Evolutionary conservation across 371 early-diverging fungal species (phyloP), one percentile per base, ranked within the genome.

Genomic region (Choanephora cucurbitarum): DNA sequence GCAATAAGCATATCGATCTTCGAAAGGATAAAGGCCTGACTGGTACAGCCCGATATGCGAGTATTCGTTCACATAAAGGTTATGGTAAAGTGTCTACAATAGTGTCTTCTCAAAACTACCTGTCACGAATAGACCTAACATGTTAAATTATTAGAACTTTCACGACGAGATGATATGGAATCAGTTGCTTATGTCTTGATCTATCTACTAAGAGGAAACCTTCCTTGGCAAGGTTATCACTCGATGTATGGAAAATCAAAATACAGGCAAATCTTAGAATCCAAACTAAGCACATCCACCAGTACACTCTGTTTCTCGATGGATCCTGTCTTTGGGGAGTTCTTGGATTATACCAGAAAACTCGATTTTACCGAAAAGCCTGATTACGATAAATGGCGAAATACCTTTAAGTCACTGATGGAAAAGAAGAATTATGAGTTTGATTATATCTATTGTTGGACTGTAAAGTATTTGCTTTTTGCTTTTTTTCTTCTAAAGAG

Each of bases 321-420:
- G 19, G 43, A 41, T 4, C 21, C 33, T 2, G 22, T 17, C 10
- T 44, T 52, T 44, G 21, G 6, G 13, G 21, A 28, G 18, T 33
- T 43, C 19, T 13, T 52, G 1, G n/a, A 31, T 5, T 52, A 52
- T 19, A 15, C 33, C 1, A 8, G 33, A 42, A 32, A 18, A 17
- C 15, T 99, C 46, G 83, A 91, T 28, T 99, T 98, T 72, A 97
- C 96, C 59, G 97, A 97, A 62, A 90, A 90, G 72, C 99, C 99
- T 15, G 95, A 98, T 64, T 99, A 99, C 78, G 80, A 83, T 34
- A 95, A 96, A 77, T 74, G 98, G 44, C 88, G 90, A 56, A 89
- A 92, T 54, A 73, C 98, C 10, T 95, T 99, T 80, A 37, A 11
- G 37, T 3, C 4, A 37, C 1, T 37, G 9, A 37, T 37, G 37